phyloP scores from a whole-genome alignment of 257 asterid genomes.

The Dorcoceras hygrometricum region DNA sequence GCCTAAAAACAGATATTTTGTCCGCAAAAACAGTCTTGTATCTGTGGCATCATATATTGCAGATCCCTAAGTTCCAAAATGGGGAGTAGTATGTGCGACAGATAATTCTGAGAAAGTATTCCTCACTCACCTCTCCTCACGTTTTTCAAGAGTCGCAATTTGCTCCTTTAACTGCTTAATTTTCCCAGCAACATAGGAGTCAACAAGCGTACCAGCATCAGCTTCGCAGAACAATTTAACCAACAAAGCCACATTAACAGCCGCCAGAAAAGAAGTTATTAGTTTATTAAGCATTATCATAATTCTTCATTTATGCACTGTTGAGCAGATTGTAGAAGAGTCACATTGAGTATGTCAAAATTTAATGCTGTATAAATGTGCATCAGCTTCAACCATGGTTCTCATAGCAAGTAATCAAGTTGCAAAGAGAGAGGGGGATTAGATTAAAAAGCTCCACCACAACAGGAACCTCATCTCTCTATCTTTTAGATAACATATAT shows the following conservation, averaged over 20 bases:
- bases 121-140: slow-evolving; percentile 82
- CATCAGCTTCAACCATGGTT: slow-evolving; percentile 8
- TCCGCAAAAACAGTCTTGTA: slow-evolving; percentile 96
- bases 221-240: slow-evolving; percentile 39
- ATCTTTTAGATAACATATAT: too few species aligned
- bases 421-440: neutral
- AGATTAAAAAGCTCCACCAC: neutral
- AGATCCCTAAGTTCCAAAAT: slow-evolving; percentile 30
- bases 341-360: neutral
- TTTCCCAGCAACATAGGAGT: slow-evolving; percentile 82
- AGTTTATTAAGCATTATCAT: slow-evolving; percentile 1
- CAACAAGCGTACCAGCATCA: slow-evolving; percentile 84
- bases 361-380: slow-evolving; percentile 3
- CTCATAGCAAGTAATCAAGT: neutral
- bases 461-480: neutral
- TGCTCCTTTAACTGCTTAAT: slow-evolving; percentile 91
- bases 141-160: slow-evolving; percentile 93
- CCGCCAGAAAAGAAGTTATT: slow-evolving; percentile 4
- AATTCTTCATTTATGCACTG: slow-evolving; percentile 13
- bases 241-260: slow-evolving; percentile 25
- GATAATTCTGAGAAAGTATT: slow-evolving; percentile 19
- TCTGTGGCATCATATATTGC: slow-evolving; percentile 42
- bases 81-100: slow-evolving; percentile 24
- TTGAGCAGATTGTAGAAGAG: slow-evolving; percentile 17
- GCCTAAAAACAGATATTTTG: slow-evolving; percentile 91